Evolutionary conservation across 1,284 basidiomycete species (phyloP), one percentile per base, ranked within the genome.

Genomic region (Pseudozyma tsukubaensis): DNA sequence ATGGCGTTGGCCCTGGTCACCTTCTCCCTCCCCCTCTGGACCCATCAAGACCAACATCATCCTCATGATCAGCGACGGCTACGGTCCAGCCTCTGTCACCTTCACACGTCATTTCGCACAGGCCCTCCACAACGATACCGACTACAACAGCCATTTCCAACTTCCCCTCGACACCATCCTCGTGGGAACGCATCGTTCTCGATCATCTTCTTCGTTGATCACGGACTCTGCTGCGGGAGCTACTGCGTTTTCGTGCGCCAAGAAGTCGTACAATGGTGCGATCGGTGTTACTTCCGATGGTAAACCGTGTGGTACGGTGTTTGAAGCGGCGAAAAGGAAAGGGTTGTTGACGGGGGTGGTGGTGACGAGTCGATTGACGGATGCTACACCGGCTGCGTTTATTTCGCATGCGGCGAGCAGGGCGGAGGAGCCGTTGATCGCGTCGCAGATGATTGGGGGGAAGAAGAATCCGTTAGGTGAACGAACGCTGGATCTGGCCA

Each of bases 171-270:
- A 86, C 59, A 66, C 64, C 13, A 79, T 85, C 13, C 68, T 85
- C 21, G 79, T 85, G 12, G 85, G 85, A 3, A 72, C 72, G 1
- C 84, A 72, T 34, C 65, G 83, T 61, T 85, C 84, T 1, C 49
- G 84, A 37, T 82, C 80, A 10, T 77, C 81, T 11, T 79, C 80
- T 34, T 83, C 79, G 18, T 77, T 86, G 35, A 77, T 85, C 42
- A 86, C 85, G 13, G 85, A 85, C 65, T 83, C 82, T 6, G 85
- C 85, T 10, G 85, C 85, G 0, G 85, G 84, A 4, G 85, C 85
- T 1, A 86, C 85, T 7, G 85, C 85, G 2, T 85, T 86, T 51
- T 63, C 83, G 18, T 85, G 83, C 53, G 84, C 63, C 3, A 44
- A 78, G 36, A 85, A 85, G 60, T 84, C 82, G 39, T 85, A 83